Percentiles rank a stretch among this genome's conserved stretches.
phyloP scores from a whole-genome alignment of 2,329 filamentous ascomycete genomes.

The Aspergillus bombycis region DNA sequence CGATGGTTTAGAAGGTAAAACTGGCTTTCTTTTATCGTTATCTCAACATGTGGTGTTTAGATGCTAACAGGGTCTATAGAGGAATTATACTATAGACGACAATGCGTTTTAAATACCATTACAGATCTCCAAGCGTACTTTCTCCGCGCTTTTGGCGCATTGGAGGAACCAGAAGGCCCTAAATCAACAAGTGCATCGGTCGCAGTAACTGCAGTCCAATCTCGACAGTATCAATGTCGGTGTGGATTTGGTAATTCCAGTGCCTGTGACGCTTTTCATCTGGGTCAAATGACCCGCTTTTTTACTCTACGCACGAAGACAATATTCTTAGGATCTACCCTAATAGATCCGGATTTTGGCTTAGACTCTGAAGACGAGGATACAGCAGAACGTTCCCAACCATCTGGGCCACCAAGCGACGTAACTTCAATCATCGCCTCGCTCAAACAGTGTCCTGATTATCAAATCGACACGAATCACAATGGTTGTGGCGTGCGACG shows the following conservation, averaged over 20 bases:
- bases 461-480: conserved; percentile 47
- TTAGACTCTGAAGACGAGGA: conserved; percentile 21
- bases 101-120: conserved; percentile 47
- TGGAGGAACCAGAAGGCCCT: conserved; percentile 31
- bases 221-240: conserved; percentile 43
- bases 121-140: conserved; percentile 48
- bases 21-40: neutral
- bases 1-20: conserved; percentile 44
- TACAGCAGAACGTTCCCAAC: neutral
- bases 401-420: conserved; percentile 27
- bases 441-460: conserved; percentile 46
- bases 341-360: conserved; percentile 40
- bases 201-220: conserved; percentile 23
- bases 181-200: conserved; percentile 18
- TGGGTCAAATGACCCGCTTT: conserved; percentile 50
- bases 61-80: conserved; percentile 31
- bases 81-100: conserved; percentile 46
- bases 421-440: conserved; percentile 39
- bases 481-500: conserved; percentile 46
- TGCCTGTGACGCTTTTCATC: conserved; percentile 48
- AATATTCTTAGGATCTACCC: conserved; percentile 44
- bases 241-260: conserved; percentile 45
- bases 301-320: conserved; percentile 46
- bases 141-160: conserved; percentile 43
- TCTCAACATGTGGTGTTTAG: neutral